Evolutionary conservation across 2,329 filamentous ascomycete species (phyloP).

Genomic region (Colletotrichum paranaense): DNA sequence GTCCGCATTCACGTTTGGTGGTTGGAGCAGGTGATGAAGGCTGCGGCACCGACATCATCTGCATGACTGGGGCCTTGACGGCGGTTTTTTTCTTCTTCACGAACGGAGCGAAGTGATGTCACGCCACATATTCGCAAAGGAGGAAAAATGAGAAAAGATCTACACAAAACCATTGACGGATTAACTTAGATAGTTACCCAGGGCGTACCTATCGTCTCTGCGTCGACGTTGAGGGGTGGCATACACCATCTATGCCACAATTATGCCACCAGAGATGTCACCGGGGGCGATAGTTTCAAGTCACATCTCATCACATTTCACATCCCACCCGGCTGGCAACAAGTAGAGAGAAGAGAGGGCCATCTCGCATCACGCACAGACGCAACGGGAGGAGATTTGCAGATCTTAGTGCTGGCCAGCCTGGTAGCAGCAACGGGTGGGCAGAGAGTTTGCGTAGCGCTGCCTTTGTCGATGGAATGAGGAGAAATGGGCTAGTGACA

Average conservation of each 20-base stretch:
- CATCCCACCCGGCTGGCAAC: background rate
- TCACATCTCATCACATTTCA: background rate
- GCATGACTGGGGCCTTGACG: background rate
- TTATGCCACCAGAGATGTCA: background rate
- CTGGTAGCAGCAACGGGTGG: background rate
- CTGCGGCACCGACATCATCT: slow-evolving; percentile 13
- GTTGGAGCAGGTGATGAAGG: slow-evolving; percentile 70
- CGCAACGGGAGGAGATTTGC: slow-evolving; percentile 6
- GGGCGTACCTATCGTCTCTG: background rate
- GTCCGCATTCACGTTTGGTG: slow-evolving; percentile 93
- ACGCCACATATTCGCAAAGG: background rate
- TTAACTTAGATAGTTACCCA: background rate
- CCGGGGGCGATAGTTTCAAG: background rate
- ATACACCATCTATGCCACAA: background rate
- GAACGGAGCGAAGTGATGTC: background rate
- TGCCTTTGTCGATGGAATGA: slow-evolving; percentile 23
- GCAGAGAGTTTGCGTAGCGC: background rate
- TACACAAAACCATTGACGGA: background rate
- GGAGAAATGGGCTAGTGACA: slow-evolving; percentile 17
- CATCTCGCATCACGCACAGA: slow-evolving; percentile 18
- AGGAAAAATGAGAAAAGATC: background rate
- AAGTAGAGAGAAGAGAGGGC: background rate
- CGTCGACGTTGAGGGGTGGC: slow-evolving; percentile 1
- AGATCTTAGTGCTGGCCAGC: background rate
- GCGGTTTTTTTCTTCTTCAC: background rate